A percentile compares a stretch with the other conserved stretches of the same genome.
phyloP scores from a whole-genome alignment of 306 rosid genomes.

The Medicago ruthenica region DNA sequence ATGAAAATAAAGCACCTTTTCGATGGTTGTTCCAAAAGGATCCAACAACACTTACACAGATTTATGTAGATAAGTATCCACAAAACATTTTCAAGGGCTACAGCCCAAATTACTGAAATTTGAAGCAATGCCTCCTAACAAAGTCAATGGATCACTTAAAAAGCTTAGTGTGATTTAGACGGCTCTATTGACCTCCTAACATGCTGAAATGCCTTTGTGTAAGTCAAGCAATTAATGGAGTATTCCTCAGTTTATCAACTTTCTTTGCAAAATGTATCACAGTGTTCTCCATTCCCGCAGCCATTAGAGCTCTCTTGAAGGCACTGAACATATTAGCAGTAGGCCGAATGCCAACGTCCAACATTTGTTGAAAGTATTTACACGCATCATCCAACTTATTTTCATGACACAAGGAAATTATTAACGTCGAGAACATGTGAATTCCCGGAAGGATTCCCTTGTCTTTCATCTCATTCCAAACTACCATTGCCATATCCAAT shows the following conservation, averaged over 20 bases:
- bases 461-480: conserved; percentile 78
- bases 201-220: background rate
- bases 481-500: conserved; percentile 63
- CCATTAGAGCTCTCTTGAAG: conserved; percentile 63
- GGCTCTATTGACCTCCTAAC: conserved; percentile 4
- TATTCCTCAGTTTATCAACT: conserved; percentile 70
- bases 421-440: conserved; percentile 80
- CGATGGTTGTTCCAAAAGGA: no score
- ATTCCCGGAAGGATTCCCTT: conserved; percentile 77
- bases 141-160: background rate
- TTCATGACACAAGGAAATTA: conserved; percentile 64
- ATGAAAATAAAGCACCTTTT: no score
- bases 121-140: no score
- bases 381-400: conserved; percentile 76
- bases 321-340: conserved; percentile 66
- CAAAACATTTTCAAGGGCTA: no score
- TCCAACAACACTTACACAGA: no score
- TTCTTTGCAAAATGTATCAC: conserved; percentile 49
- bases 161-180: background rate
- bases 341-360: conserved; percentile 81
- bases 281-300: conserved; percentile 57
- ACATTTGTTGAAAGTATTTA: conserved; percentile 77
- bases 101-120: no score
- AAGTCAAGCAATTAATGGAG: conserved; percentile 50
- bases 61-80: no score